Base-by-base conservation (phyloP, 495 filamentous ascomycete genomes). In the Umbilicaria muhlenbergii region DNA sequence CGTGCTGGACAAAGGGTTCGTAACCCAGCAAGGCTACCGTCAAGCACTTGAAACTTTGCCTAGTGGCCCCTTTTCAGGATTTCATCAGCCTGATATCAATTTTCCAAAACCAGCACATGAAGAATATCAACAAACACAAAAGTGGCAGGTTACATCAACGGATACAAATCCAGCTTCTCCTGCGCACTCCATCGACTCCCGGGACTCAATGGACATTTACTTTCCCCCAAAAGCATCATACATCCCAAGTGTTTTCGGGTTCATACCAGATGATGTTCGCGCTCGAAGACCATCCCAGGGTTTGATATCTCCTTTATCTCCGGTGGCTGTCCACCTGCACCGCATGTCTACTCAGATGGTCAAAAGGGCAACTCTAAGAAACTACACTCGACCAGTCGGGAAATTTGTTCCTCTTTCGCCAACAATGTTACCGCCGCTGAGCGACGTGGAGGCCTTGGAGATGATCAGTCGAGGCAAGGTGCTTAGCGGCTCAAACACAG, bases 21-120 rank as follows among this genome's bases (percentile, higher is more conserved):
- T 94, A 4, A 71, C 81, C 2, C 74, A 92, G 51, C 63, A 80
- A 47, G 91, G 89, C 1, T 75, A 64, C 49, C 67, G 62, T 47
- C 51, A 56, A 39, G 55, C 58, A 2, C 48, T 81, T 12, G 65
- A 74, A 45, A 59, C 48, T 10, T 46, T 28, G 4, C 21, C 31
- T 5, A 32, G 19, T 37, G 45, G 48, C 5, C 45, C 45, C 15
- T 45, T 51, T 36, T 32, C 13, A 33, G 36, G n/a, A 13, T 24
- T 34, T 7, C 24, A 16, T 16, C 32, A 32, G 11, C 43, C 48
- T 21, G 17, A 34, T 7, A 35, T 38, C 12, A 35, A 34, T 3
- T 33, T 42, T 14, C 40, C 51, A 37, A 42, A 13, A 28, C 24
- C 24, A 28, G 24, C 24, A 6, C 24, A 28, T 10, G 4, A 10